Evolutionary conservation across 805 yeast species (phyloP).

Genomic region (Blastobotrys attinorum): DNA sequence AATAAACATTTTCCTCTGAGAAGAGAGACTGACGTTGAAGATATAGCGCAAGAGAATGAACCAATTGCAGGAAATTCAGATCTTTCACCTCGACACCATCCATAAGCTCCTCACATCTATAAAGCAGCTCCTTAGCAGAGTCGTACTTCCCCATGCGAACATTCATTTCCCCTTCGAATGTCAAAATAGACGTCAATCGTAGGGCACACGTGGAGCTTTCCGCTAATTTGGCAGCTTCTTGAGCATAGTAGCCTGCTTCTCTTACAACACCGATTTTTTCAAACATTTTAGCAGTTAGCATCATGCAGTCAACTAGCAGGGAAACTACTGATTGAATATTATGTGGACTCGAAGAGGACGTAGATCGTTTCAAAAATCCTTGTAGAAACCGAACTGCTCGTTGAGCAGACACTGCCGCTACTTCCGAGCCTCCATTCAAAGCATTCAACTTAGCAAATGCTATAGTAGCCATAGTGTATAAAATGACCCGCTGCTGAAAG

Average conservation of each 20-base stretch:
- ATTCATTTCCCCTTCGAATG: constrained; percentile 12
- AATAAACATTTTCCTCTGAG: constrained; percentile 12
- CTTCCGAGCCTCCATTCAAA: constrained; percentile 5
- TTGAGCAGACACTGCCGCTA: constrained; percentile 6
- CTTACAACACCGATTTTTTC: constrained; percentile 13
- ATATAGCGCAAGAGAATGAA: constrained; percentile 11
- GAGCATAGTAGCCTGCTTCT: constrained; percentile 10
- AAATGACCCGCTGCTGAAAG: constrained; percentile 6
- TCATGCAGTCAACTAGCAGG: constrained; percentile 8
- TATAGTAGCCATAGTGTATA: constrained; percentile 1
- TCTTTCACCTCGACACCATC: constrained; percentile 6
- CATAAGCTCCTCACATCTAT: constrained; percentile 11
- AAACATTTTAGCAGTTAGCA: constrained; percentile 7
- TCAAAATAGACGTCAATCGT: constrained; percentile 3
- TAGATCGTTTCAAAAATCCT: constrained; percentile 4
- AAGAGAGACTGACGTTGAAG: constrained; percentile 11
- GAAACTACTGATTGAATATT: constrained; percentile 1
- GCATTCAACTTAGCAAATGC: constrained; percentile 2
- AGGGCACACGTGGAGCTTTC: constrained; percentile 3
- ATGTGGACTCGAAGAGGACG: neutral
- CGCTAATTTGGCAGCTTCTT: constrained; percentile 13
- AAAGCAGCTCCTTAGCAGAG: constrained; percentile 7
- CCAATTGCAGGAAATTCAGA: constrained; percentile 9
- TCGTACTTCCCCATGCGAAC: constrained; percentile 12
- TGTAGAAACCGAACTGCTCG: constrained; percentile 8